Evolutionary conservation across 225 moss, liverwort and hornwort genomes (phyloP).

Genomic region (Rhytidiadelphus loreus): DNA sequence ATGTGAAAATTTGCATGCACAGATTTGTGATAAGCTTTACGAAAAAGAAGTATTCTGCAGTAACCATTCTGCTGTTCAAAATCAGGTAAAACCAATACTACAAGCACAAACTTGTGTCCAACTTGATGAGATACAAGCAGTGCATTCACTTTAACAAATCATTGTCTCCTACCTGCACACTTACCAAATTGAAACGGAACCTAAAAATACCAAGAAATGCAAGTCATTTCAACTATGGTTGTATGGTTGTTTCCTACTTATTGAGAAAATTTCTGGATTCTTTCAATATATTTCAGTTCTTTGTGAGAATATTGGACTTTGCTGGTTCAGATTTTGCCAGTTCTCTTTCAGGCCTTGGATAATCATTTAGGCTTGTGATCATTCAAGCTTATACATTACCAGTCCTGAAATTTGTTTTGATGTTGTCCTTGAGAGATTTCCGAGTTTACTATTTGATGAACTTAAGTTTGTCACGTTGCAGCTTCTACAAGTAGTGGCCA

Average conservation of each 20-base stretch:
- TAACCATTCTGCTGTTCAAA: constrained; percentile 42
- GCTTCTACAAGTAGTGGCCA: constrained; percentile 65
- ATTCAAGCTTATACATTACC: not conserved
- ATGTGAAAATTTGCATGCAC: not conserved
- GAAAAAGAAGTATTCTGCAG: constrained; percentile 41
- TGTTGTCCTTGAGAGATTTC: not conserved
- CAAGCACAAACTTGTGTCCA: not conserved
- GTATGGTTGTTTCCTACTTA: not conserved
- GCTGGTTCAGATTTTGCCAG: not conserved
- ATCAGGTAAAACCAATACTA: constrained; percentile 38
- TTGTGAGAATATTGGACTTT: not conserved
- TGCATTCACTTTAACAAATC: not conserved
- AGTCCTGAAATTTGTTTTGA: not conserved
- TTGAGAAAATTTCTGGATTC: not conserved
- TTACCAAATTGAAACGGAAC: not conserved
- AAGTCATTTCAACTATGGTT: not conserved
- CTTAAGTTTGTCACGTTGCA: constrained; percentile 3
- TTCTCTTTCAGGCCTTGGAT: not conserved
- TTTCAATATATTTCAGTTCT: not conserved
- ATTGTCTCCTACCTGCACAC: not conserved
- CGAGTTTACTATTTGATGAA: not conserved
- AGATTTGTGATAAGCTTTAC: constrained; percentile 53
- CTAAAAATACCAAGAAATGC: not conserved
- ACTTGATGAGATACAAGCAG: not conserved
- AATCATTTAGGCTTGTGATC: not conserved